Conservation (phyloP, 768 basidiomycete genomes). For the Lentinula detonsa region DNA sequence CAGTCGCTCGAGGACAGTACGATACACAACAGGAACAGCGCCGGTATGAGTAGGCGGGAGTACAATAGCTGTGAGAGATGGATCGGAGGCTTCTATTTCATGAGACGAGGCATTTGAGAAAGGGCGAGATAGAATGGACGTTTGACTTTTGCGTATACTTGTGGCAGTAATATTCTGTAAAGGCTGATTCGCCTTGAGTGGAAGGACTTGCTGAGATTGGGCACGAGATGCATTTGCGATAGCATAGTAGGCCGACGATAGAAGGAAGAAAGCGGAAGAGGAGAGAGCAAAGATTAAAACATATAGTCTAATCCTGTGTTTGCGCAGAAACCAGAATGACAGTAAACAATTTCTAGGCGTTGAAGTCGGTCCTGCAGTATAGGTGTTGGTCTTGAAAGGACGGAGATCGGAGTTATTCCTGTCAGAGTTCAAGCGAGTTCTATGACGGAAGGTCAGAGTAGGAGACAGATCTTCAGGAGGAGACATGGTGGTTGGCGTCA, state of each 20-base stretch:
- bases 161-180: background rate
- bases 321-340: background rate
- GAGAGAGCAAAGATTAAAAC: background rate
- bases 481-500: background rate
- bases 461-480: background rate
- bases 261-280: background rate
- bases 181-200: background rate
- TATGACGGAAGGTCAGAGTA: background rate
- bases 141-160: background rate
- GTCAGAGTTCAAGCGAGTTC: background rate
- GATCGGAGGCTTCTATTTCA: background rate
- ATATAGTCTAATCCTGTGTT: background rate
- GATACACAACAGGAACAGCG: conserved; percentile 16
- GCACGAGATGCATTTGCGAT: background rate
- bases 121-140: background rate
- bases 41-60: background rate
- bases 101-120: background rate
- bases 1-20: conserved; percentile 20
- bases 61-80: background rate
- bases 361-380: background rate
- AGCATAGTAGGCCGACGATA: background rate
- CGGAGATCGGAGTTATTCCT: background rate
- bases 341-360: background rate
- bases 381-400: background rate
- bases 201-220: background rate